Evolutionary conservation across 352 stramenopile species (phyloP), one percentile per base, ranked within the genome.

Genomic region (Pythium coloratum): DNA sequence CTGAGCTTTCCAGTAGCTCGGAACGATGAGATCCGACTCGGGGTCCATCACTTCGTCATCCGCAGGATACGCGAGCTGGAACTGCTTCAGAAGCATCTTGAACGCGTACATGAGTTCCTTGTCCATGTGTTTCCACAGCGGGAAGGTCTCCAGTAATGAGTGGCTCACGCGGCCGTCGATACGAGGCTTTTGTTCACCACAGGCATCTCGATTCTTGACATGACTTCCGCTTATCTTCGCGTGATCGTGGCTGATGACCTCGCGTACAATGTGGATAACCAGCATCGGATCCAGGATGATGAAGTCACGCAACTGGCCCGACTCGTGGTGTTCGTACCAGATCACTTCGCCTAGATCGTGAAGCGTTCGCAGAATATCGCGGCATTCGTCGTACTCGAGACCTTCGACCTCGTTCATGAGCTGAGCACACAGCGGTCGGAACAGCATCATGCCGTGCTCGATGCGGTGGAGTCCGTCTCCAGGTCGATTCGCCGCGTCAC

Each of bases 61-160:
- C 3, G 57, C 59, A 26, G 64, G 28, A 33, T 73, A 73, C 18
- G 62, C 67, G 1, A 73, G 16, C 40, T 73, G 61, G 44, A 64
- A 73, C 9, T 50, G 56, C 59, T 71, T 49, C 0, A 78, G 54
- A 9, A 78, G 64, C 54, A 57, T 26, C 59, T 78, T 78, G 56
- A 78, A 68, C 18, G 64, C 62, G 18, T 69, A 62, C 38, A 69
- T 50, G 13, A 72, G 59, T 24, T 75, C 44, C 20, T 57, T 44
- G 18, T 75, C 57, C 16, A 74, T 53, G 18, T 77, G 59, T 26
- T 62, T 49, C 64, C 64, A 70, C 30, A 66, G 20, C 9, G 49
- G 47, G 1, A 44, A 14, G 1, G 14, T 16, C n/a, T 33, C 6
- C 1, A 70, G 49, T 4, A 51, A 16, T 12, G 36, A 42, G 36